These are phyloP conservation scores for Apiospora pterosperma DNA, from an alignment of 2,329 filamentous ascomycete genomes.

Conservation along the genomic window DNA sequence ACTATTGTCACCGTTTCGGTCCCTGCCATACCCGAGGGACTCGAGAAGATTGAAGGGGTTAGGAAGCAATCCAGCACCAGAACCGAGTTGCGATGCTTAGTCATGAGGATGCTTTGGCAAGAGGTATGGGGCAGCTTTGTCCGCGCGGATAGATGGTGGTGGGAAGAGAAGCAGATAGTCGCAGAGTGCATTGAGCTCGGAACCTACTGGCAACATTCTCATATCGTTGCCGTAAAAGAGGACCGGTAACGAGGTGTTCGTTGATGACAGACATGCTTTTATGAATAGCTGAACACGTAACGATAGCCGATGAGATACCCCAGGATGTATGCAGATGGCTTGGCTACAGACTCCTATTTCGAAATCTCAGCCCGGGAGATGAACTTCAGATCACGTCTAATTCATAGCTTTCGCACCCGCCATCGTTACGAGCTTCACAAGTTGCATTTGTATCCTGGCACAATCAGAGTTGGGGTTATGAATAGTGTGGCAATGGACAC, in stretches of 20 bases:
- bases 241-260: slow-evolving; percentile 7
- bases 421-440: too few relatives aligned
- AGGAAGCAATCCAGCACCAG: slow-evolving; percentile 31
- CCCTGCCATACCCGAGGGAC: slow-evolving; percentile 35
- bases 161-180: slow-evolving; percentile 53
- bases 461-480: neutral
- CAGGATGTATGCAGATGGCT: neutral
- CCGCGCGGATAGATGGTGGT: slow-evolving; percentile 54
- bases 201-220: slow-evolving; percentile 57
- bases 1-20: slow-evolving; percentile 46
- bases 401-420: too few relatives aligned
- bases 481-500: neutral
- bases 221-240: slow-evolving; percentile 54
- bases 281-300: neutral
- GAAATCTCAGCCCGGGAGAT: neutral
- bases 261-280: too few relatives aligned
- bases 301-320: neutral
- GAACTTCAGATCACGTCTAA: too few relatives aligned
- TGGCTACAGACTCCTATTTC: neutral
- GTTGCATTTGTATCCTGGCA: neutral
- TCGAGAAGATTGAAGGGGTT: slow-evolving; percentile 12
- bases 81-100: slow-evolving; percentile 46
- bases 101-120: slow-evolving; percentile 57
- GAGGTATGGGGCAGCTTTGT: slow-evolving; percentile 57
- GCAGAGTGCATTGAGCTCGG: slow-evolving; percentile 51